Base-by-base conservation (phyloP, 2,329 filamentous ascomycete genomes). In the Colletotrichum salicis region DNA sequence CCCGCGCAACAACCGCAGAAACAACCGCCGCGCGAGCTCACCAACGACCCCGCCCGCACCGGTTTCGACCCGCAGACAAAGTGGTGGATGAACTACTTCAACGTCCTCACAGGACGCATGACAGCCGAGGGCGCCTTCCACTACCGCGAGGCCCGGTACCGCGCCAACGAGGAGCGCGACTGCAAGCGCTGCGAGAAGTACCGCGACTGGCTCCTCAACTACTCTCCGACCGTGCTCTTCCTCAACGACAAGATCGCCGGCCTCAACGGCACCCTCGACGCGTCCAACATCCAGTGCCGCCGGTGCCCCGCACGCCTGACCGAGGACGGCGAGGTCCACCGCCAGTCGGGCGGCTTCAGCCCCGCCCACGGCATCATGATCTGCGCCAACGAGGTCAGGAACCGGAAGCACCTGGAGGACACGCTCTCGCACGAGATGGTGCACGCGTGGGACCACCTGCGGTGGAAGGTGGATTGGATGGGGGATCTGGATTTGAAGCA, bases 351-450 rank as follows among this genome's bases (percentile, higher is more conserved):
- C 31, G 96, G 96, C 1, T 98, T 98, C 80, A 92, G 92, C 80
- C 91, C 95, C 1, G 88, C 93, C 62, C 93, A 95, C 80, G 96
- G 96, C 48, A 98, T 99, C 74, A 80, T 97, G 78, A 87, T 99
- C 27, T 99, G 96, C 83, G 94, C 96, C 63, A 99, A 99, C 82
- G 92, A 96, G 83, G 90, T 98, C 79, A 87, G 92, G 71, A 91
- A 94, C 79, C 86, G 91, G 69, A 91, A 91, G 37, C 94, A 97
- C 80, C 82, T 97, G 76, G 96, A 99, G 84, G 96, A 99, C 81
- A 97, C 95, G 12, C 86, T 99, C 78, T 92, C 95, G 33, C 96
- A 99, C 82, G 96, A 99, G 85, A 97, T 99, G 94, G 93, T 99
- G 64, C 96, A 99, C 81, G 95, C 95, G 1, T 98, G 95, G 87